Conservation (phyloP, 768 basidiomycete genomes). For the Trametes sanguinea region DNA sequence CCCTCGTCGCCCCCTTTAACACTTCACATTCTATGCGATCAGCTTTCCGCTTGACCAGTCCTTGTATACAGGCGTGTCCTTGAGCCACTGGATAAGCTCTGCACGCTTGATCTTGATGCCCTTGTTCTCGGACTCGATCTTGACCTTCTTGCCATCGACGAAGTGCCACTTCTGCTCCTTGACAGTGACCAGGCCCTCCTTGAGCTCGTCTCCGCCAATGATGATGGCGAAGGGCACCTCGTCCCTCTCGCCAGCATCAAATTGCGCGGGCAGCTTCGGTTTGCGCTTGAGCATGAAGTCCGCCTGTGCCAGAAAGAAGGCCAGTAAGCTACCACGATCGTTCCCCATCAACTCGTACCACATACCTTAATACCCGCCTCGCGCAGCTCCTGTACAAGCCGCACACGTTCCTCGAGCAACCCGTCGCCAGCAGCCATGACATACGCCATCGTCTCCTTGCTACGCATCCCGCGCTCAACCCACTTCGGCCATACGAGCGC, state of each 20-base stretch:
- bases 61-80: slow-evolving; percentile 31
- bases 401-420: slow-evolving; percentile 80
- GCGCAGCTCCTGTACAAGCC: slow-evolving; percentile 76
- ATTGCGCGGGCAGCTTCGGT: slow-evolving; percentile 85
- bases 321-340: not conserved
- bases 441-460: slow-evolving; percentile 92
- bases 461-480: slow-evolving; percentile 74
- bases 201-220: slow-evolving; percentile 84
- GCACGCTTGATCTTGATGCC: slow-evolving; percentile 43
- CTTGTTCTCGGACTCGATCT: slow-evolving; percentile 52
- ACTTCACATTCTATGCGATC: slow-evolving; percentile 3
- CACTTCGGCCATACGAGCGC: slow-evolving; percentile 88
- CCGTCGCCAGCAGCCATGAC: slow-evolving; percentile 93
- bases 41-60: slow-evolving; percentile 37
- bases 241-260: slow-evolving; percentile 87
- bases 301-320: slow-evolving; percentile 48
- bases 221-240: slow-evolving; percentile 93
- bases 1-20: not conserved
- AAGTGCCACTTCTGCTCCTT: slow-evolving; percentile 90
- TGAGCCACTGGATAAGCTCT: slow-evolving; percentile 39
- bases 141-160: slow-evolving; percentile 68
- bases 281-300: slow-evolving; percentile 94
- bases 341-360: not conserved
- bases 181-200: slow-evolving; percentile 81
- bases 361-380: slow-evolving; percentile 85